Evolutionary conservation across 148 eudicot genomes (phyloP), one percentile per base, ranked within the genome.

Genomic region (Rhododendron kiyosumense): DNA sequence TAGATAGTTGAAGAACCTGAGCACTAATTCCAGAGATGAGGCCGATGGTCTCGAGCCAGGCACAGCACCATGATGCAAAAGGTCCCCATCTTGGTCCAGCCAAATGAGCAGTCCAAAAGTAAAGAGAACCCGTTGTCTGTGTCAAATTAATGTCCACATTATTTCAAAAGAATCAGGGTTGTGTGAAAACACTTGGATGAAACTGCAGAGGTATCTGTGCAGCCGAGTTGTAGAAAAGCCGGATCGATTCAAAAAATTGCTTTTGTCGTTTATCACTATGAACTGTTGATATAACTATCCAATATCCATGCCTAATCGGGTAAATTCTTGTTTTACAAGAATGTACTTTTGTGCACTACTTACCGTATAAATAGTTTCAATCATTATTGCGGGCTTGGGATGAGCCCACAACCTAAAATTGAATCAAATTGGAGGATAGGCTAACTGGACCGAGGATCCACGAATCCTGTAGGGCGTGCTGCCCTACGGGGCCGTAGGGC

Each of bases 21-120:
- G 94, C 92, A 75, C 94, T 89, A 52, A 91, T 93, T 12, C 94
- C 93, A 43, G 93, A 91, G 18, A 93, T 84, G 79, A 91, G 90
- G 0, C 94, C 94, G 32, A 93, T 91, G 51, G 92, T 86, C 89
- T 93, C 94, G 15, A 91, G 91, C 93, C 94, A 93, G 3, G 94
- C 93, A 65, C 94, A 93, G 34, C 94, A 93, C 94, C 94, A 93
- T 52, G 94, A 91, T 78, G 94, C 94, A 89, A 93, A 91, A 1
- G 94, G 94, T n/a, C 94, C 94, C 94, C 93, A 93, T 86, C 84
- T 90, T 0, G 93, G 93, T 38, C 94, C 94, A 15, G 94, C 93
- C 88, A 93, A 86, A 90, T 93, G 92, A 6, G 94, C 94, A 51
- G 93, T 90, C 94, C 94, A 93, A 79, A 93, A 93, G 87, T 93